Base-by-base conservation (phyloP, 1,284 basidiomycete genomes). In the Cystobasidium sp. region DNA sequence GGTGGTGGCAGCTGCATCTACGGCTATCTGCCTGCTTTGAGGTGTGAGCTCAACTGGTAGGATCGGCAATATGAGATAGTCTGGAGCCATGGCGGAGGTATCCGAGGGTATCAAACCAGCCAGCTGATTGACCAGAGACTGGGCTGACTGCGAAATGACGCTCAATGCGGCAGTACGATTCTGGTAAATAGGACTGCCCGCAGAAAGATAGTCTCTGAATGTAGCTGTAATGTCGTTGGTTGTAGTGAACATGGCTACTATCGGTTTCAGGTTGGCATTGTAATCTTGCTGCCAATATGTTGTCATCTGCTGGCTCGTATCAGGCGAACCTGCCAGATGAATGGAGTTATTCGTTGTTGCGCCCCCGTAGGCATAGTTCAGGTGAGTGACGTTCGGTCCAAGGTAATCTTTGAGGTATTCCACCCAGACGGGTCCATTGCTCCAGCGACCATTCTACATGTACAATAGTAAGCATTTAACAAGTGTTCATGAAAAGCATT, bases 341-440 rank as follows among this genome's bases (percentile, higher is more conserved):
- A 71, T 64, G 4, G 43, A 39, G 44, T 71, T 71, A 22, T 71
- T 61, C 20, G 69, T 71, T n/a, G 69, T 71, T 16, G 69, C 69
- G 31, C 69, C 61, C n/a, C 59, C 69, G 46, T 71, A 71, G 16
- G 69, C 69, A 20, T 71, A 71, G 47, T 63, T 63, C 7, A 63
- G 61, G 18, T 61, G 69, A 9, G 69, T 58, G 10, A 71, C 58
- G 20, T 58, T 31, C n/a, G 6, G 7, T 12, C 69, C 69, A 16
- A 71, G 59, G 6, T 62, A 43, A 18, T 71, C 59, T 39, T 51
- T 49, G 6, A 71, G 49, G 24, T 71, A 71, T 31, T 71, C 69
- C 12, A 71, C 69, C 69, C 69, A 71, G 69, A 71, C 66, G 58
- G 69, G 69, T 16, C 69, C 69, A 61, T 71, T 46, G n/a, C 59